Base-by-base conservation (phyloP, 1,139 yeast genomes). In the Arxiozyma telluris region DNA sequence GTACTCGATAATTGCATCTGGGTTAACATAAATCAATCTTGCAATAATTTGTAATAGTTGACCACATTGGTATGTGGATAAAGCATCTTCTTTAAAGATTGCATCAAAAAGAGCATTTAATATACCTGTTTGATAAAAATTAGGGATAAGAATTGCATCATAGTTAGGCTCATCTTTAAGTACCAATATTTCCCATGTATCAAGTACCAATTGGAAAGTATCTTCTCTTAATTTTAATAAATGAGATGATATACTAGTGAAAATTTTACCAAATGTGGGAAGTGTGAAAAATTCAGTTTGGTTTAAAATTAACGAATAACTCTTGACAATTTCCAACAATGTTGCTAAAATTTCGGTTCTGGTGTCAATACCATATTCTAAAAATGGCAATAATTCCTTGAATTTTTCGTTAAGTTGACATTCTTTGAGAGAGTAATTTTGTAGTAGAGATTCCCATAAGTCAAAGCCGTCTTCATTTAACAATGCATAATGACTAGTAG, bases 391-490 rank as follows among this genome's bases (percentile, higher is more conserved):
- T 21, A 64, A 46, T 20, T 63, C 63, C n/a, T 60, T 52, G 41
- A 66, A 63, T 46, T 62, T 58, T 2, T 54, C 54, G 44, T 66
- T 66, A 9, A 71, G 55, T 0, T 56, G 49, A 18, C 61, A 60
- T 42, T 64, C 62, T 1, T 58, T 54, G 6, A 67, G 60, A 15
- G 70, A 65, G 54, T 63, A 70, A 47, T 84, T 83, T 57, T 83
- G 87, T 51, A 91, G 69, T 4, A 89, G 66, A 0, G 85, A 77
- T 44, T 80, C 73, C 97, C 98, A 91, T 52, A 93, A 73, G 52
- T 88, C 95, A 63, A 82, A 82, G 0, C 96, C 97, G 69, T 93
- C 98, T 64, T 93, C 98, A 34, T 86, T 76, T 12, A 93, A 69
- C 52, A 87, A 74, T 2, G 83, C 74, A 59, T 83, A 83, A 54